Base-by-base conservation (phyloP, 148 eudicot species). In the Camellia granthamiana region DNA sequence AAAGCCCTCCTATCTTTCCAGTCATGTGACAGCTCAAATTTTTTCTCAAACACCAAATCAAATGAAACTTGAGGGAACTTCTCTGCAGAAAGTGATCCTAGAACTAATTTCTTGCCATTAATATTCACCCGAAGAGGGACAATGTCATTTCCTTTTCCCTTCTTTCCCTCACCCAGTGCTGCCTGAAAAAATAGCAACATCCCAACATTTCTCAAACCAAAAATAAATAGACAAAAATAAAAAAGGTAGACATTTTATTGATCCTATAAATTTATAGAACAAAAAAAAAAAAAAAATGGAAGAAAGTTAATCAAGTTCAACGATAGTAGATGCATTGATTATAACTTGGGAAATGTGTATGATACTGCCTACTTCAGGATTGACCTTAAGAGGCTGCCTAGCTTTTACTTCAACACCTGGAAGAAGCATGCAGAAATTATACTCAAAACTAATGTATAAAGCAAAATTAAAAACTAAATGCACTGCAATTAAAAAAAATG, bases 21-120 rank as follows among this genome's bases (percentile, higher is more conserved):
- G 80, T 84, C 91, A 88, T 93, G 99, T 3, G 98, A 92, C 66
- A 96, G 86, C 83, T 89, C 92, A 87, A 92, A 96, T 23, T 90
- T 90, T 64, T 75, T 83, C 75, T 93, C 98, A 64, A 96, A 88
- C 2, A 93, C 95, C 89, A 96, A 86, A 79, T 93, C 98, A 78
- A 90, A 90, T 42, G 87, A 64, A 67, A 92, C 0, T 74, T 93
- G 99, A 74, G 98, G 92, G 41, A 79, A 69, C 0, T 77, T 83
- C 69, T 90, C 91, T 6, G 82, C 83, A 66, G 86, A 87, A 16
- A 96, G 87, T 2, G 88, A 74, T 5, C 97, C 99, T 60, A 96
- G 10, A 19, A 90, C 85, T 3, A 82, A 71, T 54, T 88, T 83
- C 81, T 92, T 76, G 10, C 72, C 87, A 56, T 70, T 83, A 59